Evolutionary conservation across 371 early-diverging fungal genomes (phyloP), one percentile per base, ranked within the genome.

Genomic region (Mucor indicus): DNA sequence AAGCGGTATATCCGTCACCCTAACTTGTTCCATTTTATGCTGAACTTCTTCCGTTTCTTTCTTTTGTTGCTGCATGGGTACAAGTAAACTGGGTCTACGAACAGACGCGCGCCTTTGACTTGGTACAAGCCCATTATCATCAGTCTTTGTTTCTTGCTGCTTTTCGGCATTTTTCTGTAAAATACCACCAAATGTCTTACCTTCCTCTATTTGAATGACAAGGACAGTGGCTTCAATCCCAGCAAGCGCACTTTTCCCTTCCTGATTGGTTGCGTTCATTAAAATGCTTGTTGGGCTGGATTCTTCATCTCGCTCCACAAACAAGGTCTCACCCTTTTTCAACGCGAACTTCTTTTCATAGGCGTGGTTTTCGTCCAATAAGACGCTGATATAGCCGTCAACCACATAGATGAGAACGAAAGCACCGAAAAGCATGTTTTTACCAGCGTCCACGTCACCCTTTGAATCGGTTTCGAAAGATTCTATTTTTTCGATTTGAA

Each of bases 271-370:
- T 12, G 65, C 50, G 10, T 51, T 52, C 10, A 44, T 24, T 15
- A 62, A 44, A 45, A 83, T 57, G 27, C 70, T 73, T 1, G 78
- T 76, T 0, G 85, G 85, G 19, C 69, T 65, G 10, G 69, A 53
- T 15, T 79, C 77, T 31, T 81, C 79, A 45, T 78, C 71, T 8
- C 83, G 57, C 42, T 83, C 82, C n/a, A 73, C 62, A 35, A 77
- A 52, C 40, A 84, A 48, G 2, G 82, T 72, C 31, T 79, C 55
- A 1, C 80, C 80, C 7, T 45, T 44, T 8, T 44, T 42, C 6
- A 81, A 40, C 13, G 43, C 37, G 35, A 63, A 57, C 8, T 21
- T 36, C n/a, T 46, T 54, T 12, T 21, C 48, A 30, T 55, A 46
- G 1, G 37, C 23, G 25, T 57, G 55, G 13, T 55, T 41, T 36